Percentiles rank a stretch among this genome's conserved stretches.
phyloP scores from a whole-genome alignment of 1,284 basidiomycete genomes.

The Cutaneotrichosporon spelunceum region DNA sequence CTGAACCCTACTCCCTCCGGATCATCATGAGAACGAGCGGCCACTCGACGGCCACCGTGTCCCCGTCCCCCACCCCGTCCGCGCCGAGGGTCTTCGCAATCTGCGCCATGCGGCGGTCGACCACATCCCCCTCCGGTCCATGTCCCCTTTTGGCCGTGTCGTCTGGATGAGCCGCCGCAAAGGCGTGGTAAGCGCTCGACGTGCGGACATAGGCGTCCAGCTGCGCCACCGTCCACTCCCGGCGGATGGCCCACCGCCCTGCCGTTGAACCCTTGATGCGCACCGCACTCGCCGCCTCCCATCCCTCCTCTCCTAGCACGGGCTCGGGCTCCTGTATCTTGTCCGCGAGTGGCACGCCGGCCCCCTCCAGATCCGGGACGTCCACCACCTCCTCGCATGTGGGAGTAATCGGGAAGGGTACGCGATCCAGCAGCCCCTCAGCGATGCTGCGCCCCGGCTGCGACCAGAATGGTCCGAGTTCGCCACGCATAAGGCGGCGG shows the following conservation, averaged over 20 bases:
- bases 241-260: constrained; percentile 60
- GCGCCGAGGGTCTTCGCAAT: constrained; percentile 55
- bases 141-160: constrained; percentile 52
- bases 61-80: constrained; percentile 31
- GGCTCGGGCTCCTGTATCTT: constrained; percentile 13
- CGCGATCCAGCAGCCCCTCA: constrained; percentile 65
- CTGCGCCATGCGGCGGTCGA: constrained; percentile 60
- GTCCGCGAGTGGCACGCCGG: constrained; percentile 13
- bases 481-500: constrained; percentile 51
- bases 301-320: constrained; percentile 38
- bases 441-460: constrained; percentile 74
- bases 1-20: constrained; percentile 6
- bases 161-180: constrained; percentile 62
- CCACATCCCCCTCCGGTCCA: constrained; percentile 59
- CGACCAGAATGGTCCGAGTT: constrained; percentile 73
- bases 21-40: constrained; percentile 64
- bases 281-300: constrained; percentile 32
- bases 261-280: constrained; percentile 22
- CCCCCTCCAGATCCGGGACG: constrained; percentile 54
- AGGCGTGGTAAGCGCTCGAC: constrained; percentile 68
- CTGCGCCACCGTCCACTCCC: constrained; percentile 62
- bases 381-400: no score
- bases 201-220: constrained; percentile 69
- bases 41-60: constrained; percentile 63
- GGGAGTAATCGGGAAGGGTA: constrained; percentile 60